Base-by-base conservation (phyloP, 1,284 basidiomycete species). In the Ustilago xerochloae region DNA sequence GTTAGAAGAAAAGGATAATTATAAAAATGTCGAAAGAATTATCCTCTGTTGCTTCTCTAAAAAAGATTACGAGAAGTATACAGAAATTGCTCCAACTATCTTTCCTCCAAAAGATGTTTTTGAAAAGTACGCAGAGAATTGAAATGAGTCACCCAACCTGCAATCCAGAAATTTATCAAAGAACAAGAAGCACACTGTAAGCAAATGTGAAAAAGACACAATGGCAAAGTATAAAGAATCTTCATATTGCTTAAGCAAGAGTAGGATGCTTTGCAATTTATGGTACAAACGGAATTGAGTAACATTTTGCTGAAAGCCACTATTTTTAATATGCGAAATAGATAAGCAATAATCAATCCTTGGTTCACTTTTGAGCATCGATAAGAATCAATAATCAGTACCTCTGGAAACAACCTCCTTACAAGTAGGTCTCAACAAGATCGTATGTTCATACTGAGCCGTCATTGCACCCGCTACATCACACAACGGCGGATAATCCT, bases 401-500 rank as follows among this genome's bases (percentile, higher is more conserved):
- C 96, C 96, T 75, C 94, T 88, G 79, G 92, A 94, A 36, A 99
- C 93, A 7, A 99, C 90, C 86, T 99, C 97, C 61, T 81, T 81
- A 67, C 81, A 80, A 35, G 81, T 83, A 12, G 81, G 81, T 6
- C 80, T 68, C 24, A 83, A 68, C 45, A 81, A 59, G 41, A 84
- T 81, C 4, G 82, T 84, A 66, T 84, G 81, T 63, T 84, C 82
- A 55, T 70, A 82, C 69, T 84, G 82, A 7, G 82, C 79, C 33
- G 82, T 84, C 78, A 79, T 80, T 4, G 78, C 58, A 16, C 78
- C 82, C 1, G 78, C 71, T 29, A 81, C 63, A 64, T 99, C 96
- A 71, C 89, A 90, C 18, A 99, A 87, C 1, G 97, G 97, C n/a
- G 94, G 97, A 85, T 99, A 98, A 77, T 92, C 93, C 79, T 91